Evolutionary conservation across 192 early-diverging fungal species (phyloP), one percentile per base, ranked within the genome.

Genomic region (Backusella morwellensis): DNA sequence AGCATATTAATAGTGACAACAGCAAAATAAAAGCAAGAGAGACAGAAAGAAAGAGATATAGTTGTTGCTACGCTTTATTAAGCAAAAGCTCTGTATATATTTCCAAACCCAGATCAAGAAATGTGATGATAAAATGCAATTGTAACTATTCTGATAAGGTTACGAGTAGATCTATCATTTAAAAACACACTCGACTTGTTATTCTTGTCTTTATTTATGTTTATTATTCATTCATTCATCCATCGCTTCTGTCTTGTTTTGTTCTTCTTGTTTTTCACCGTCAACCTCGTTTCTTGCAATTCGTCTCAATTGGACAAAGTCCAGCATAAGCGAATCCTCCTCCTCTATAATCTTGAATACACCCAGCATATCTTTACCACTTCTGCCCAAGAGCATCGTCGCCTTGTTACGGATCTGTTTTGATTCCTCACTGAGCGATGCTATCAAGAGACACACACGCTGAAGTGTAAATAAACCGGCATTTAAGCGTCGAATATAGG

Each of bases 401-500:
- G 59, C 54, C 42, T 76, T 59, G 0, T 69, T 73, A n/a, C 40
- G 35, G 19, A 75, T 66, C 35, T 70, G 52, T 7, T 73, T 23
- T 36, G 88, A 78, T 59, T 93, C 93, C 42, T 83, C 82, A 76
- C 87, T 87, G 11, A 94, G 71, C 81, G 88, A 91, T 23, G 89
- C 91, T 70, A 95, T 76, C 6, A 91, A 86, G 14, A 94, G 80
- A 78, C 93, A 93, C 1, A 92, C 84, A 66, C 90, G 82, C 52
- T 97, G 95, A 68, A 95, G 80, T 44, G 89, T 89, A 77, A 96
- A 97, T 56, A 97, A 81, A 0, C 97, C 97, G 0, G 91, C 89
- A 44, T 93, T 92, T 70, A 97, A 78, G 35, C 93, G 82, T 52
- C 81, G 70, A 38, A 94, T 66, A 75, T 95, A 93, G 32, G 90